Evolutionary conservation across 192 early-diverging fungal species (phyloP), one percentile per base, ranked within the genome.

Genomic region (Martensiomyces pterosporus): DNA sequence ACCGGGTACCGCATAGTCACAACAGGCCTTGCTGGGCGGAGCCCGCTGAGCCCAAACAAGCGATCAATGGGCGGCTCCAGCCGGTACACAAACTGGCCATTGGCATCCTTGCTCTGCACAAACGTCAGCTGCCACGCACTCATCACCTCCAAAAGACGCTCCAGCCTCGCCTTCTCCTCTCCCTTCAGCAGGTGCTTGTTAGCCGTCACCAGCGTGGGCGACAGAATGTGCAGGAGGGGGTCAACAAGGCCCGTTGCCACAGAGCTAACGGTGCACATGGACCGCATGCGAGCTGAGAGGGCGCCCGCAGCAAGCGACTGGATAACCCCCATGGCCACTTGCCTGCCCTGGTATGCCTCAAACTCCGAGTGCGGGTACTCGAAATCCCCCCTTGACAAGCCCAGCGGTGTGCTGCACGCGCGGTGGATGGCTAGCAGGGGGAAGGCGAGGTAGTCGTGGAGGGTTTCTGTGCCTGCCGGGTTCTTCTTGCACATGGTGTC

Each of bases 21-120:
- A 12, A 84, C 48, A 0, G 34, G 15, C 5, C 37, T 34, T 9
- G 47, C 36, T 2, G 55, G 58, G 0, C 60, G 52, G 16, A 38
- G 50, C 5, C 32, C 38, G n/a, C 21, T 24, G 14, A 68, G 57
- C 3, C 43, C 59, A 44, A 52, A 52, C 22, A 75, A 35, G 12
- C 55, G 50, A 49, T 75, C 44, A 15, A 77, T 79, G 49, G 80
- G 93, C 83, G 95, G 95, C 46, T 97, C 90, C 16, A 94, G 57
- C 15, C 45, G 49, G 52, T 59, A 76, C 15, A 61, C 49, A 45
- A 59, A 55, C 35, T 60, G 47, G 5, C 65, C 59, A 41, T 35
- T 42, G 33, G 44, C 32, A 23, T 70, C 55, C 21, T 43, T 57
- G 23, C 24, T 48, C 60, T 79, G 55, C 35, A 70, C 61, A 34